Evolutionary conservation across 2,329 filamentous ascomycete species (phyloP).

Genomic region (Diaporthe longicolla): DNA sequence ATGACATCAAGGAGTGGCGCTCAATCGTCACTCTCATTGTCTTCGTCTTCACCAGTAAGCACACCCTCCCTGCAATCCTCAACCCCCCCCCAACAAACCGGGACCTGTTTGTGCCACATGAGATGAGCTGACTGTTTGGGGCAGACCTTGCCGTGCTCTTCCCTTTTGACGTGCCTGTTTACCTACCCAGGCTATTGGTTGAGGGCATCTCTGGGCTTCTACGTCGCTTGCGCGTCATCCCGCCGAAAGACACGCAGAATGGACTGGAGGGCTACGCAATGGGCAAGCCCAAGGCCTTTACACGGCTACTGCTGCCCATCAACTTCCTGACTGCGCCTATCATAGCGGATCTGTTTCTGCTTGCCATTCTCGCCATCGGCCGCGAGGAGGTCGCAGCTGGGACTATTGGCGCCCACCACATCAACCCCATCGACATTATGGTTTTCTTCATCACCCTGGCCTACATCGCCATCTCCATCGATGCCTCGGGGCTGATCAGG

Average conservation of each 20-base stretch:
- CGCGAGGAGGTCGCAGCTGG: constrained; percentile 77
- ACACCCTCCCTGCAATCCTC: background rate
- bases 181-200: constrained; percentile 66
- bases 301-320: constrained; percentile 72
- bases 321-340: constrained; percentile 80
- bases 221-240: constrained; percentile 62
- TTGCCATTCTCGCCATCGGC: constrained; percentile 79
- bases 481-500: constrained; percentile 80
- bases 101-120: background rate
- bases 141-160: constrained; percentile 78
- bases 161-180: constrained; percentile 76
- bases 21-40: constrained; percentile 79
- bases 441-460: constrained; percentile 80
- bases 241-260: constrained; percentile 44
- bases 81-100: background rate
- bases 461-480: constrained; percentile 84
- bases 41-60: constrained; percentile 79
- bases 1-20: constrained; percentile 73
- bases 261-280: background rate
- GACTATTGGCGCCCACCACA: constrained; percentile 75
- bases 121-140: background rate
- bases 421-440: constrained; percentile 81
- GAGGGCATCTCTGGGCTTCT: constrained; percentile 61
- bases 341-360: constrained; percentile 78
- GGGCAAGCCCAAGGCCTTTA: constrained; percentile 53